A percentile compares a stretch with the other conserved stretches of the same genome.
These are phyloP conservation scores for Populus alba DNA, from an alignment of 345 rosid species.

Conservation along the genomic window DNA sequence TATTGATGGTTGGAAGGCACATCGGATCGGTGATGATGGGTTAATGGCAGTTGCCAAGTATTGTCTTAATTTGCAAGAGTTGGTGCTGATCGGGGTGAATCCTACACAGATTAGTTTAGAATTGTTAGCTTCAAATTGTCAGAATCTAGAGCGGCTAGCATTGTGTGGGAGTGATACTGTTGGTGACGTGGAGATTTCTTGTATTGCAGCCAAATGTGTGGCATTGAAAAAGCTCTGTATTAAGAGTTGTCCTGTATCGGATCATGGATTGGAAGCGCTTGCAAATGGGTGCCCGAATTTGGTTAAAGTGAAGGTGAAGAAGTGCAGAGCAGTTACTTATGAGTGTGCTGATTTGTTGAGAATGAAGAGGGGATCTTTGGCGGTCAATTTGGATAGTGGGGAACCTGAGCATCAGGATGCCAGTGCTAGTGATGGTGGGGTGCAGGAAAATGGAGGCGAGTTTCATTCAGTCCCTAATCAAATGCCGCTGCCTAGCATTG, in stretches of 20 bases:
- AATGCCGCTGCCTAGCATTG: conserved; percentile 35
- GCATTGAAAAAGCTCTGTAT: conserved; percentile 77
- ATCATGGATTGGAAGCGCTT: conserved; percentile 67
- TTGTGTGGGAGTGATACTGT: conserved; percentile 75
- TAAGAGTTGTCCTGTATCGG: conserved; percentile 62
- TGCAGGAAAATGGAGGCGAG: conserved; percentile 48
- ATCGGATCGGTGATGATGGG: conserved; percentile 69
- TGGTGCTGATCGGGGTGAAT: conserved; percentile 70
- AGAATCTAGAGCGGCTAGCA: conserved; percentile 62
- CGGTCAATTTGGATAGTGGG: conserved; percentile 57
- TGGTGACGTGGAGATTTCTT: conserved; percentile 58
- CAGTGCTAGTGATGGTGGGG: conserved; percentile 52
- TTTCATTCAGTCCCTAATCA: conserved; percentile 38
- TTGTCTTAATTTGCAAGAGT: conserved; percentile 65
- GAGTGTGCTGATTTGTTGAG: conserved; percentile 52
- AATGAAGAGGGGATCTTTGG: conserved; percentile 43
- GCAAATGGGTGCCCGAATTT: conserved; percentile 72
- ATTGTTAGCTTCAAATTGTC: conserved; percentile 58
- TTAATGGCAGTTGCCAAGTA: conserved; percentile 50
- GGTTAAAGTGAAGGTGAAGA: conserved; percentile 80
- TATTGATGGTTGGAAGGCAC: conserved; percentile 71
- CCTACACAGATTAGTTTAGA: conserved; percentile 58
- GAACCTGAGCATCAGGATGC: conserved; percentile 51
- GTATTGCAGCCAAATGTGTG: conserved; percentile 63
- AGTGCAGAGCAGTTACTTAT: conserved; percentile 68